These are phyloP conservation scores for Dendrothele bispora DNA, from an alignment of 768 basidiomycete species.

Conservation along the genomic window DNA sequence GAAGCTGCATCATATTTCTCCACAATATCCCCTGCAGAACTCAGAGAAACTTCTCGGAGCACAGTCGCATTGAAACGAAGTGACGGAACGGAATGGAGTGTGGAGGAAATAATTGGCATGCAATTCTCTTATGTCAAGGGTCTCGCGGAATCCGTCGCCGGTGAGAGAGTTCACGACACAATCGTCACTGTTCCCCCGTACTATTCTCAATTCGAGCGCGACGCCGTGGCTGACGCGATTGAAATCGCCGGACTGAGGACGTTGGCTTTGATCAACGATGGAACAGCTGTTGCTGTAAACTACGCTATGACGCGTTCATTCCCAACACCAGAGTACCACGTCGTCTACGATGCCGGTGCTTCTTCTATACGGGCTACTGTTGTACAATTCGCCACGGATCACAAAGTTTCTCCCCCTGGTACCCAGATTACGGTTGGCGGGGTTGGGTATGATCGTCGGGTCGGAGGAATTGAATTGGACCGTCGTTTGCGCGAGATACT, in stretches of 20 bases:
- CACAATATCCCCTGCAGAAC: conserved; percentile 53
- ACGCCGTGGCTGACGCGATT: conserved; percentile 88
- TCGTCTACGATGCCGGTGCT: conserved; percentile 95
- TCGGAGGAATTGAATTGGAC: conserved; percentile 86
- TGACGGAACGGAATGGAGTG: conserved; percentile 70
- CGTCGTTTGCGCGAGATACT: conserved; percentile 80
- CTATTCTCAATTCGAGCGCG: conserved; percentile 88
- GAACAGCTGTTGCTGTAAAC: conserved; percentile 93
- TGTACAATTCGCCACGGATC: conserved; percentile 61
- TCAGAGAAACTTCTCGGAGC: conserved; percentile 54
- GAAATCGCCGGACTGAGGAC: conserved; percentile 87
- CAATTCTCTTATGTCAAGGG: conserved; percentile 88
- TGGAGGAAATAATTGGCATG: conserved; percentile 93
- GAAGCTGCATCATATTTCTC: conserved; percentile 57
- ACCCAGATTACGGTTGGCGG: conserved; percentile 81
- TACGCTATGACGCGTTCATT: conserved; percentile 97
- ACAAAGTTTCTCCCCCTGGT: conserved; percentile 51
- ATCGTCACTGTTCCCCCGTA: conserved; percentile 89
- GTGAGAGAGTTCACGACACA: conserved; percentile 80
- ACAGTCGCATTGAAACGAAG: conserved; percentile 61
- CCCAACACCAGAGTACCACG: conserved; percentile 74
- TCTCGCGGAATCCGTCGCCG: conserved; percentile 75
- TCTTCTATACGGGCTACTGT: conserved; percentile 78
- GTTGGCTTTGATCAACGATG: conserved; percentile 87
- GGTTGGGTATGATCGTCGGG: conserved; percentile 74